These are phyloP conservation scores for Starmera dryadoides DNA, from an alignment of 805 yeast genomes.

Conservation along the genomic window DNA sequence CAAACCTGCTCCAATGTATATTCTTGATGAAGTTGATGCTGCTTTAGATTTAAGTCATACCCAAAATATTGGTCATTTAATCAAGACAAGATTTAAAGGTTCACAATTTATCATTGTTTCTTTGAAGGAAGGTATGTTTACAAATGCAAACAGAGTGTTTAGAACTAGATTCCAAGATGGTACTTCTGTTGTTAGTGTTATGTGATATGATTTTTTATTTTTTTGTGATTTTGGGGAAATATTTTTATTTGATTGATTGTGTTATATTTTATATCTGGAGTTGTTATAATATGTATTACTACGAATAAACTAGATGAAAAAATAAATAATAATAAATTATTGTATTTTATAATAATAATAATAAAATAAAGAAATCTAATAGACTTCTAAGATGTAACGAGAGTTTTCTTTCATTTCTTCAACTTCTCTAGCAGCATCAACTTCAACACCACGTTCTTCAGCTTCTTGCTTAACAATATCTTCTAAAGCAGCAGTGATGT, in stretches of 20 bases:
- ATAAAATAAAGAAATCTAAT: conserved; percentile 31
- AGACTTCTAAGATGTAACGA: conserved; percentile 89
- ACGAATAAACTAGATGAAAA: too few relatives aligned
- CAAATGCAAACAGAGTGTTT: conserved; percentile 92
- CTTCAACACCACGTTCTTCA: conserved; percentile 49
- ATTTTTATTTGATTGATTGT: neutral
- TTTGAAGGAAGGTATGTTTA: conserved; percentile 95
- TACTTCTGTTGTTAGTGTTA: conserved; percentile 80
- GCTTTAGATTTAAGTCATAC: conserved; percentile 96
- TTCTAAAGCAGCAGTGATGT: conserved; percentile 81
- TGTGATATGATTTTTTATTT: conserved; percentile 26
- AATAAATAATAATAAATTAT: neutral
- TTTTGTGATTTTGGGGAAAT: neutral
- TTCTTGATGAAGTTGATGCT: conserved; percentile 96
- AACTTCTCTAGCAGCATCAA: conserved; percentile 72
- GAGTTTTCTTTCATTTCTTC: conserved; percentile 92
- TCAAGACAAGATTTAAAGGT: conserved; percentile 90
- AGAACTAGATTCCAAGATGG: conserved; percentile 95
- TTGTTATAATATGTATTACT: too few relatives aligned
- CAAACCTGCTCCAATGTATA: conserved; percentile 98
- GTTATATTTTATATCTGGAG: neutral
- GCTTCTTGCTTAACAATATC: conserved; percentile 76
- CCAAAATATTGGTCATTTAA: conserved; percentile 93
- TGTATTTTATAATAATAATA: neutral
- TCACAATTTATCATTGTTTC: conserved; percentile 96